Evolutionary conservation across 2,329 filamentous ascomycete genomes (phyloP), one percentile per base, ranked within the genome.

Genomic region (Ceratocystis cubensis): DNA sequence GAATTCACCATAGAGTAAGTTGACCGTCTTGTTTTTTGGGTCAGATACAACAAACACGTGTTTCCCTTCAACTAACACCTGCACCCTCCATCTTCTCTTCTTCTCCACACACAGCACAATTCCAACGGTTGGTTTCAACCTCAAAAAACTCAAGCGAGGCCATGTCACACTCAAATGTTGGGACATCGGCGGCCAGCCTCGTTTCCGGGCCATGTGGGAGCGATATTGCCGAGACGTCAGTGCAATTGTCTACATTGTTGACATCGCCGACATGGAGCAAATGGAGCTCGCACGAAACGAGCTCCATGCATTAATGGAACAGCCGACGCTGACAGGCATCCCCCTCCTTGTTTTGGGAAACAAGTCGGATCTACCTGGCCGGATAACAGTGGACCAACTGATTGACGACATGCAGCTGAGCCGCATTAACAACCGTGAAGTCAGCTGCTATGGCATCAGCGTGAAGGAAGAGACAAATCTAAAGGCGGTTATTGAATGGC

Each of bases 201-300:
- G 93, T 71, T 99, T 97, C 79, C 89, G 94, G 73, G 89, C 90
- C 71, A 99, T 99, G 94, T 99, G 94, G 94, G 94, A 99, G 81
- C 84, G 94, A 74, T 99, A 99, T 77, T 97, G 94, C 78, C 90
- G 92, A 70, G 94, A 91, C 64, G 94, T 97, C 71, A 96, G 96
- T 78, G 93, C 93, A 71, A 96, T 99, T 72, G 89, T 99, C 71
- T 99, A 96, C 78, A 96, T 99, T 75, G 92, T 97, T 73, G 94
- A 99, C 76, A 95, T 95, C 70, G 91, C 93, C 71, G 94, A 99
- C 76, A 81, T 83, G 70, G 84, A 85, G 65, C 84, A 91, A 67
- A 82, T 97, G 68, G 88, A 91, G 7, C 84, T 91, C 69, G 94
- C 94, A 64, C 89, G 88, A 73, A 91, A 97, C 71, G 94, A 97